These are phyloP conservation scores for Sugiyamaella neomexicana DNA, from an alignment of 1,139 yeast genomes.

Conservation along the genomic window DNA sequence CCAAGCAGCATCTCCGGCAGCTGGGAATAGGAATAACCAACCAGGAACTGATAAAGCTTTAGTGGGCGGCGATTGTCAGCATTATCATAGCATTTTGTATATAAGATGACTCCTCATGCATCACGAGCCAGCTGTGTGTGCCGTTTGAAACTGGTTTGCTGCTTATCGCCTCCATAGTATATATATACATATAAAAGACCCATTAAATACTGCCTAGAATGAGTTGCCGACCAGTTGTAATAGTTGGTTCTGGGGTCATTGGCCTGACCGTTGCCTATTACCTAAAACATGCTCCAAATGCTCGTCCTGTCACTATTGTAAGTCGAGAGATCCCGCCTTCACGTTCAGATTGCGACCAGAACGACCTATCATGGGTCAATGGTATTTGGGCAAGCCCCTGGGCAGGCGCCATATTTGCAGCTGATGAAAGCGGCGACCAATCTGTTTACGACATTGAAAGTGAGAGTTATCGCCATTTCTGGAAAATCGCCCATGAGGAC, in stretches of 20 bases:
- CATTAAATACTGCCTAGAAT: background rate
- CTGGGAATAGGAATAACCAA: too few species aligned
- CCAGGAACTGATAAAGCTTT: too few species aligned
- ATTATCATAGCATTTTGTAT: background rate
- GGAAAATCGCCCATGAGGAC: slow-evolving; percentile 43
- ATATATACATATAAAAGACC: background rate
- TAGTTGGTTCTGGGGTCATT: slow-evolving; percentile 65
- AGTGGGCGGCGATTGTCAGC: background rate
- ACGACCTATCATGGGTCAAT: slow-evolving; percentile 30
- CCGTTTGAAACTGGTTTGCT: too few species aligned
- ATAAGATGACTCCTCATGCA: background rate
- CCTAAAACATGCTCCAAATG: slow-evolving; percentile 46
- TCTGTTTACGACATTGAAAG: slow-evolving; percentile 51
- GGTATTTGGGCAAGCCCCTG: slow-evolving; percentile 62
- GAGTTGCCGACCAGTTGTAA: slow-evolving; percentile 26
- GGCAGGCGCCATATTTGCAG: slow-evolving; percentile 44
- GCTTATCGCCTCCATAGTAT: too few species aligned
- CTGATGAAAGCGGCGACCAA: slow-evolving; percentile 27
- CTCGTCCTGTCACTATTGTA: slow-evolving; percentile 47
- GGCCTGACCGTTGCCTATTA: slow-evolving; percentile 60
- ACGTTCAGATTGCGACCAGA: slow-evolving; percentile 38
- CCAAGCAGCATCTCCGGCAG: too few species aligned
- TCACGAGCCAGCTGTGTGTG: too few species aligned
- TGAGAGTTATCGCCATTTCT: slow-evolving; percentile 50
- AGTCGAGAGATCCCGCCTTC: slow-evolving; percentile 56